Evolutionary conservation across 1,284 basidiomycete genomes (phyloP), one percentile per base, ranked within the genome.

Genomic region (Baeospora myosura): DNA sequence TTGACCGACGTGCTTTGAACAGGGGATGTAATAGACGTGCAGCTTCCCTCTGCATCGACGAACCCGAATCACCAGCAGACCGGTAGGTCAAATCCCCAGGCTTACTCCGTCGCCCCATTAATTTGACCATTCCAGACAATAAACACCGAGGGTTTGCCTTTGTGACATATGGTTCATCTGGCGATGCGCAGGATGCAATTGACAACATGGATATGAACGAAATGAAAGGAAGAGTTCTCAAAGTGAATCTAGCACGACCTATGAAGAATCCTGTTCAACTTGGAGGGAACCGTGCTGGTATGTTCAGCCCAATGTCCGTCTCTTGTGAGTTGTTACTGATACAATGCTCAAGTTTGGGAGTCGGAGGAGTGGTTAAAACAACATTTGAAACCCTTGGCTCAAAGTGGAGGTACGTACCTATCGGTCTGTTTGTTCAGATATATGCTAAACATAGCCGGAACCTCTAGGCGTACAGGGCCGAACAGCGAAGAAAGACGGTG

Each of bases 131-230:
- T 25, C 40, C 52, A 84, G 85, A 82, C 47, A 61, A 64, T 17
- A 88, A 85, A 62, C 87, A 89, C 59, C 78, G 87, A 40, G 86
- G 86, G 12, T 89, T 87, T 59, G 86, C 78, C 2, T 89, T 89
- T 53, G 76, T 89, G 36, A 88, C 87, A 7, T 89, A 74, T 54
- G 63, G 74, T 5, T 83, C 85, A 2, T 54, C 82, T n/a, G 72
- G 71, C 20, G 86, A 89, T 59, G 87, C 87, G 7, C 85, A 86
- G 56, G 87, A 88, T 59, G 86, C 86, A 34, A 89, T 89, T 48
- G 87, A 89, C 66, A 89, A 89, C 61, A 89, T 89, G 86, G 87
- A 89, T 58, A 66, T 88, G 56, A 89, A 89, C 52, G 87, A 88
- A 57, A 62, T 88, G 24, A 67, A 69, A 17, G 85, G 82, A 23